Evolutionary conservation across 495 filamentous ascomycete genomes (phyloP).

Genomic region (Aspergillus avenaceus): DNA sequence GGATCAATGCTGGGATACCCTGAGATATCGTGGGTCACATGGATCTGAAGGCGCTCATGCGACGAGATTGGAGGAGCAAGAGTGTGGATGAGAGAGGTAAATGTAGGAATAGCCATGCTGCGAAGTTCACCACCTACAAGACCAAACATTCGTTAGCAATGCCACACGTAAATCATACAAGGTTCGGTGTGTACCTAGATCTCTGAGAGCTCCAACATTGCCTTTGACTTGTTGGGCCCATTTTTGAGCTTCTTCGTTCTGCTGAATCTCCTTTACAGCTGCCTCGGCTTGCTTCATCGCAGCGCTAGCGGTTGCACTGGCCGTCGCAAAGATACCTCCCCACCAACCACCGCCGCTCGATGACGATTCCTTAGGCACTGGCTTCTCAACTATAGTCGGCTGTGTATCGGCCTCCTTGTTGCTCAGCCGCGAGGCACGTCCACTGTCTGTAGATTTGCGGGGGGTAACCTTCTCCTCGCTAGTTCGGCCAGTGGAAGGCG

Average conservation of each 20-base stretch:
- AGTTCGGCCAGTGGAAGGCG: slow-evolving; percentile 50
- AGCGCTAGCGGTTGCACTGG: slow-evolving; percentile 60
- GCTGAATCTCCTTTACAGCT: slow-evolving; percentile 89
- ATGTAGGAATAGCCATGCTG: slow-evolving; percentile 86
- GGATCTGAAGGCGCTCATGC: slow-evolving; percentile 95
- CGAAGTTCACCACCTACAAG: slow-evolving; percentile 81
- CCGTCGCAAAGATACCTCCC: slow-evolving; percentile 72
- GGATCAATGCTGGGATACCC: slow-evolving; percentile 94
- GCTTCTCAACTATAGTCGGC: slow-evolving; percentile 26
- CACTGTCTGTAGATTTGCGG: slow-evolving; percentile 73
- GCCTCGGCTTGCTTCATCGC: slow-evolving; percentile 94
- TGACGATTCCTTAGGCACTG: slow-evolving; percentile 21
- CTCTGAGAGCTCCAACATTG: slow-evolving; percentile 78
- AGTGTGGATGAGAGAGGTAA: slow-evolving; percentile 89
- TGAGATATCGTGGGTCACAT: slow-evolving; percentile 92
- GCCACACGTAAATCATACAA: background rate
- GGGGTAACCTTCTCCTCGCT: slow-evolving; percentile 58
- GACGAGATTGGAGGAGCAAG: slow-evolving; percentile 96
- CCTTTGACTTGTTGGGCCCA: slow-evolving; percentile 95
- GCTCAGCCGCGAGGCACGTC: slow-evolving; percentile 58
- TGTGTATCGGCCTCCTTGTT: slow-evolving; percentile 44
- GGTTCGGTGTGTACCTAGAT: slow-evolving; percentile 61
- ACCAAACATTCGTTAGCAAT: slow-evolving; percentile 16
- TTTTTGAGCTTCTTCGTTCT: slow-evolving; percentile 91
- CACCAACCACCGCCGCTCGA: slow-evolving; percentile 67